A percentile compares a stretch with the other conserved stretches of the same genome.
Evolutionary conservation across 2,329 filamentous ascomycete species (phyloP).

Genomic region (Colletotrichum sp.): DNA sequence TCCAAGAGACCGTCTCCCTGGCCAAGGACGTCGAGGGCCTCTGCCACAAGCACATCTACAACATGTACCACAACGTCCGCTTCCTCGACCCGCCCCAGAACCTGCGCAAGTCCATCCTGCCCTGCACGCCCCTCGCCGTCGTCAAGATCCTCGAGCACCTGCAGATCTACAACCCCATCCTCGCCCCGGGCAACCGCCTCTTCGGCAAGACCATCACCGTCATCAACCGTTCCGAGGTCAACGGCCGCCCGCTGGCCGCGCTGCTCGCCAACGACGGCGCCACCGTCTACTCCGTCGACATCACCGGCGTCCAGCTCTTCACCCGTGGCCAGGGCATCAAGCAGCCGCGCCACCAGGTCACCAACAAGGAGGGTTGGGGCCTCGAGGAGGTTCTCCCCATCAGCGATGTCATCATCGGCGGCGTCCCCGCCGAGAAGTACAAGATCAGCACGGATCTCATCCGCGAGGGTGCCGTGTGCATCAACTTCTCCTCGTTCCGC

Average conservation of each 20-base stretch:
- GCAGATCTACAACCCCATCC: slow-evolving; percentile 93
- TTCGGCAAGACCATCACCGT: slow-evolving; percentile 95
- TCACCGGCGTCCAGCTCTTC: slow-evolving; percentile 91
- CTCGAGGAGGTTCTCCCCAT: slow-evolving; percentile 82
- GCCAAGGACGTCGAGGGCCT: slow-evolving; percentile 96
- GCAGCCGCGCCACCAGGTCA: slow-evolving; percentile 84
- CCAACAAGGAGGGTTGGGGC: slow-evolving; percentile 80
- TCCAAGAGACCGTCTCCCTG: slow-evolving; percentile 91
- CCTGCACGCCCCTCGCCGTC: slow-evolving; percentile 93
- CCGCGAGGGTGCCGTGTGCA: slow-evolving; percentile 92
- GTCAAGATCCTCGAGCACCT: slow-evolving; percentile 97
- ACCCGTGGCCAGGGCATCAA: slow-evolving; percentile 87
- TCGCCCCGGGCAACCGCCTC: slow-evolving; percentile 90
- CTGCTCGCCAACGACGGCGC: slow-evolving; percentile 96
- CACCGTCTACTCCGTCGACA: slow-evolving; percentile 91
- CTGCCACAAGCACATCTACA: slow-evolving; percentile 92
- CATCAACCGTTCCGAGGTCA: slow-evolving; percentile 95
- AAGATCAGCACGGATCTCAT: slow-evolving; percentile 87
- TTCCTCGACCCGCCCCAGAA: slow-evolving; percentile 83
- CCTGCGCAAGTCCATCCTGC: slow-evolving; percentile 87
- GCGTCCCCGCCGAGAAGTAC: slow-evolving; percentile 86
- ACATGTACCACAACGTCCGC: slow-evolving; percentile 99
- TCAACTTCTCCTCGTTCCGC: slow-evolving; percentile 96
- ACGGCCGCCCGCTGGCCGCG: slow-evolving; percentile 89
- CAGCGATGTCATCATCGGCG: slow-evolving; percentile 93